phyloP scores from a whole-genome alignment of 805 yeast genomes.

The Lachancea meyersii region DNA sequence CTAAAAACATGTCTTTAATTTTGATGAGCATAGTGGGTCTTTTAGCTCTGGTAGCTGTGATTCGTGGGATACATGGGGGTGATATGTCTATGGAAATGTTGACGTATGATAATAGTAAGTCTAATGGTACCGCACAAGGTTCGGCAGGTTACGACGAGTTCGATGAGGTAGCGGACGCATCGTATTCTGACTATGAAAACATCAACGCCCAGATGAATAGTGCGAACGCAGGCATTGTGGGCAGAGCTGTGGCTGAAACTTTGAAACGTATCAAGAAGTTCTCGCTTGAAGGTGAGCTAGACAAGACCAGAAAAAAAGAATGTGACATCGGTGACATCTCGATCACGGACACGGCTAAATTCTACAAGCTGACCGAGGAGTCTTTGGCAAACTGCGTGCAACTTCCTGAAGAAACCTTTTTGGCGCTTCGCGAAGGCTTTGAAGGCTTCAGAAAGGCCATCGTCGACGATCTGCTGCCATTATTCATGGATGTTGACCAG shows the following conservation, averaged over 20 bases:
- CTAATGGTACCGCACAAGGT: neutral
- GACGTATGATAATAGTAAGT: neutral
- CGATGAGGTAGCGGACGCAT: neutral
- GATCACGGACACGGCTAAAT: constrained; percentile 17
- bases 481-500: constrained; percentile 5
- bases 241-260: constrained; percentile 19
- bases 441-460: constrained; percentile 14
- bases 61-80: neutral
- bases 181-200: neutral
- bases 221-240: neutral
- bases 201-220: neutral
- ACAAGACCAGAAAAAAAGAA: constrained; percentile 15
- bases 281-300: constrained; percentile 25
- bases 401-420: constrained; percentile 15
- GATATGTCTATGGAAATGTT: neutral
- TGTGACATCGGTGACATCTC: constrained; percentile 21
- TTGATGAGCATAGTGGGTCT: constrained; percentile 1
- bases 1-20: neutral
- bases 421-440: constrained; percentile 19
- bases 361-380: constrained; percentile 18
- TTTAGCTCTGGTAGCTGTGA: neutral
- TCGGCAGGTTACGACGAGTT: neutral
- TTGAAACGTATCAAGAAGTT: constrained; percentile 18
- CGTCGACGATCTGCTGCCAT: constrained; percentile 17
- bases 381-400: constrained; percentile 23